These are phyloP conservation scores for Suillus weaverae DNA, from an alignment of 768 basidiomycete species.

Conservation along the genomic window DNA sequence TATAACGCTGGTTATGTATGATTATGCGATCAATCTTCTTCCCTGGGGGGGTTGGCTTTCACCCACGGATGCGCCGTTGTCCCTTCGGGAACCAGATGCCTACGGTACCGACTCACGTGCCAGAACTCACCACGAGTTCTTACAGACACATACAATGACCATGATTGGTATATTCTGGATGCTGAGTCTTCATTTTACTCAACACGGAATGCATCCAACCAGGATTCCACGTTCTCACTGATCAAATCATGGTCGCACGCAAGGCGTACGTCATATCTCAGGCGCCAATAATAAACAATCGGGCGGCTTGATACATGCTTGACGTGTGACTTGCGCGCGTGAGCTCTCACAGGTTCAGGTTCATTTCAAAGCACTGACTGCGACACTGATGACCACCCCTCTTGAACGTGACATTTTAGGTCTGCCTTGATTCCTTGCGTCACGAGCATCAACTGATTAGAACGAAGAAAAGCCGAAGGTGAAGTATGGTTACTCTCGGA, in stretches of 20 bases:
- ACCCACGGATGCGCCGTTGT: background rate
- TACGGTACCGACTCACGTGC: background rate
- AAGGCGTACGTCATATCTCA: background rate
- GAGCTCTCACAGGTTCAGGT: background rate
- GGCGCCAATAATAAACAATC: conserved; percentile 4
- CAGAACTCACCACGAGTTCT: background rate
- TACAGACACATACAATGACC: background rate
- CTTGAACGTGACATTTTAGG: background rate
- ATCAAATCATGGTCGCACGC: background rate
- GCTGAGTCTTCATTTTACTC: background rate
- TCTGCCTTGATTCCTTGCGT: background rate
- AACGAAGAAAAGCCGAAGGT: conserved; percentile 1
- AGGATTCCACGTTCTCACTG: background rate
- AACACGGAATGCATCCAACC: background rate
- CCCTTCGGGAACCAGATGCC: background rate
- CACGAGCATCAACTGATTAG: background rate
- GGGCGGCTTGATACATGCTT: background rate
- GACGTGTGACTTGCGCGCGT: background rate
- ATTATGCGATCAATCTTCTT: background rate
- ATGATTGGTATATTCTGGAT: background rate
- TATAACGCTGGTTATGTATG: background rate
- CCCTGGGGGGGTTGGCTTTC: background rate
- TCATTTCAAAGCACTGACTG: background rate
- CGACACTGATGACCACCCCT: background rate
- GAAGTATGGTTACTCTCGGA: background rate